A percentile compares a stretch with the other conserved stretches of the same genome.
phyloP scores from a whole-genome alignment of 805 yeast species.

The Candida odintsovae region DNA sequence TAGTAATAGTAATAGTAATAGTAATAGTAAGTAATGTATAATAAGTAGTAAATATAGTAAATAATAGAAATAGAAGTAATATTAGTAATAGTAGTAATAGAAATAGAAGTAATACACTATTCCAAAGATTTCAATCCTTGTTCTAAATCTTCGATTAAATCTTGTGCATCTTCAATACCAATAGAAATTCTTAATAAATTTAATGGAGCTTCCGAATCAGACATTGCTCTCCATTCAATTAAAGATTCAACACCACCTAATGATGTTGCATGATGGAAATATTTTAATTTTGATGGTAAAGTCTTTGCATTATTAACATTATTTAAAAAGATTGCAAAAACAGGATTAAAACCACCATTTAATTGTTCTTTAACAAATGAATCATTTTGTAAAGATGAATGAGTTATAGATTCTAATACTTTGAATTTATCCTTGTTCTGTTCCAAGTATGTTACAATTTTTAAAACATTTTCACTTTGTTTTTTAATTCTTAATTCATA shows the following conservation, averaged over 20 bases:
- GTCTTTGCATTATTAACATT: conserved; percentile 48
- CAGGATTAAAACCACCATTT: conserved; percentile 65
- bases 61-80: too few relatives aligned
- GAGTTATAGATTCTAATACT: conserved; percentile 48
- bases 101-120: too few relatives aligned
- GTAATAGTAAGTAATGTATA: too few relatives aligned
- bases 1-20: too few relatives aligned
- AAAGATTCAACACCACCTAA: conserved; percentile 89
- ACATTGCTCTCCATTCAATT: conserved; percentile 84
- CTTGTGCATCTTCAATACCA: conserved; percentile 75
- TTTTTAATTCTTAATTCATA: conserved; percentile 62
- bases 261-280: conserved; percentile 88
- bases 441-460: conserved; percentile 52
- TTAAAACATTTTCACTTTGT: conserved; percentile 60
- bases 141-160: conserved; percentile 68
- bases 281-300: conserved; percentile 59
- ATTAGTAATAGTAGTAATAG: too few relatives aligned
- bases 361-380: conserved; percentile 60
- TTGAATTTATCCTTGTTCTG: conserved; percentile 45
- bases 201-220: conserved; percentile 52
- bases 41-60: too few relatives aligned
- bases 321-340: conserved; percentile 58
- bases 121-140: conserved; percentile 37
- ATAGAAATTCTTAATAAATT: conserved; percentile 67
- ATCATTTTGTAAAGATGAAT: conserved; percentile 75